Evolutionary conservation across 2,329 filamentous ascomycete genomes (phyloP).

Genomic region (Coniochaeta sp.): DNA sequence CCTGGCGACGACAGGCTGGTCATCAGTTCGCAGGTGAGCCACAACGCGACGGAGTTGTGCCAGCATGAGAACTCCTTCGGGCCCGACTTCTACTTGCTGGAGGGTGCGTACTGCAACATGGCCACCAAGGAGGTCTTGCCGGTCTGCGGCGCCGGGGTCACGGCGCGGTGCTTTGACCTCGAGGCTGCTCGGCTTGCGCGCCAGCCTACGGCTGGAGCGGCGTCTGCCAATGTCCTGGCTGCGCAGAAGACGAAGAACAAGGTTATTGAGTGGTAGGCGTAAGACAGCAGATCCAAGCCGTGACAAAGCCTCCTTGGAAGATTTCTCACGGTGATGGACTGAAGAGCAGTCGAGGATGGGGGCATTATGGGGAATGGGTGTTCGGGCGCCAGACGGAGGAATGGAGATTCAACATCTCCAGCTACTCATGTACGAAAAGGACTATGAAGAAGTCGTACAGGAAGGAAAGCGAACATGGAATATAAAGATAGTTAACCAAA

Average conservation of each 20-base stretch:
- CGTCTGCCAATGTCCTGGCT: neutral
- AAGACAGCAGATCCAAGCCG: no score
- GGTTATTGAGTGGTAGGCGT: neutral
- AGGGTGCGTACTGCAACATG: conserved; percentile 27
- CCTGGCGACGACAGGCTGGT: conserved; percentile 8
- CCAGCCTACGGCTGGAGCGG: no score
- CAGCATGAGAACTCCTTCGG: conserved; percentile 19
- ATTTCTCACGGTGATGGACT: neutral
- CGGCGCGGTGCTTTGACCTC: no score
- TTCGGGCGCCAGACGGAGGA: neutral
- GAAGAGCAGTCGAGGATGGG: neutral
- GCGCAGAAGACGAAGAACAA: neutral
- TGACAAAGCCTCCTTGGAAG: no score
- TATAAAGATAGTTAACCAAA: no score
- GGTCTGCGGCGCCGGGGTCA: no score
- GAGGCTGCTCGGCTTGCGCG: no score
- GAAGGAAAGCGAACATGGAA: no score
- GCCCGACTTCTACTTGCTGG: conserved; percentile 21
- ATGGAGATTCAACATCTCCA: neutral
- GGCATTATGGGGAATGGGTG: neutral
- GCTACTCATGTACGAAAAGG: neutral
- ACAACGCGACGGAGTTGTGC: conserved; percentile 23
- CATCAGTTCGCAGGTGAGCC: conserved; percentile 13
- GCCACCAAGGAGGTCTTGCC: conserved; percentile 16
- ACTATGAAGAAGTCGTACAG: no score